Percentiles rank a stretch among this genome's conserved stretches.
Conservation (phyloP, 441 rosid species). For the Aquilaria agallochum region DNA sequence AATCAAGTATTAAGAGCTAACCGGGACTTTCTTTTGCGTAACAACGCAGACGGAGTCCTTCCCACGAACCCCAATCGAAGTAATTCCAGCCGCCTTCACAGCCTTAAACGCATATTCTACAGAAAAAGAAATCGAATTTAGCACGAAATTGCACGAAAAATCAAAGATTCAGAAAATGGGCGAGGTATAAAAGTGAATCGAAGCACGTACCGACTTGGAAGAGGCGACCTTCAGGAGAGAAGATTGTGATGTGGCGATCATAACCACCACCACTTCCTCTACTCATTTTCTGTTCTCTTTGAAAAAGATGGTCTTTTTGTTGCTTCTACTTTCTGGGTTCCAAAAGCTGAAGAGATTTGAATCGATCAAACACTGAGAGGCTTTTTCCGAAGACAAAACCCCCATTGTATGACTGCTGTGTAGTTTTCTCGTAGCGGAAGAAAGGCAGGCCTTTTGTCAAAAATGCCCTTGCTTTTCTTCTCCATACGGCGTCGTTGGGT, state of each 20-base stretch:
- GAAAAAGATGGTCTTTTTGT: not conserved
- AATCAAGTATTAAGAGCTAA: conserved; percentile 23
- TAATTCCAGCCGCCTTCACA: conserved; percentile 82
- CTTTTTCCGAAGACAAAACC: conserved; percentile 34
- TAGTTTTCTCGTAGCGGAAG: conserved; percentile 8
- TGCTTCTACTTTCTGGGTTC: not conserved
- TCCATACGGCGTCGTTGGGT: not conserved
- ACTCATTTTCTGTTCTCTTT: conserved; percentile 48
- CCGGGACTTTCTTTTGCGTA: conserved; percentile 98
- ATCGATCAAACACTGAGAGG: conserved; percentile 6
- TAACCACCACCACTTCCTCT: conserved; percentile 97
- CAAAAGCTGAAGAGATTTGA: conserved; percentile 10
- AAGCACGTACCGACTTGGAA: conserved; percentile 83
- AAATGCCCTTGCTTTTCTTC: conserved; percentile 6
- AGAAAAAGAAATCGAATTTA: conserved; percentile 4
- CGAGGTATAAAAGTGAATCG: not conserved
- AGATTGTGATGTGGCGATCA: conserved; percentile 98
- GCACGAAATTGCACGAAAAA: not conserved
- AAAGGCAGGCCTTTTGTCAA: conserved; percentile 4
- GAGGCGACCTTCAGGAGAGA: conserved; percentile 99
- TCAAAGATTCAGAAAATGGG: not conserved
- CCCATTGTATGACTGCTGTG: not conserved
- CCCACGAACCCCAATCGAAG: conserved; percentile 94
- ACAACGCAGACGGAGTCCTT: conserved; percentile 95
- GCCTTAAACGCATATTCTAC: conserved; percentile 98